Percentiles rank a stretch among this genome's conserved stretches.
phyloP scores from a whole-genome alignment of 1,139 yeast species.

The Meyerozyma smithsonii region DNA sequence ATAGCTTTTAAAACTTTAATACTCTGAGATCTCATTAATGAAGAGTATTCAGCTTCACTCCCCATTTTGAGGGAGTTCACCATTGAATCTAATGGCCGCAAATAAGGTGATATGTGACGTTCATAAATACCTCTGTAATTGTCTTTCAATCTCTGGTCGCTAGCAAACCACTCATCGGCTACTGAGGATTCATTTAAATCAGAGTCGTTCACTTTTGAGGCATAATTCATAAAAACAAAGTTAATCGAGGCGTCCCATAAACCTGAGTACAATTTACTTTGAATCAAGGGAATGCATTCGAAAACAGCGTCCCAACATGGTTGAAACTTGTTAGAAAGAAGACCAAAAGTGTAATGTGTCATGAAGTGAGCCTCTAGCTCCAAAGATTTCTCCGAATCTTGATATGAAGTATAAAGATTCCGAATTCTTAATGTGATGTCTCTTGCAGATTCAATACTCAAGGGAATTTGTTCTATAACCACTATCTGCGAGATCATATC shows the following conservation, averaged over 20 bases:
- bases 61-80: neutral
- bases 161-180: conserved; percentile 26
- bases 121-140: conserved; percentile 21
- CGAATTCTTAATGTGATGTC: conserved; percentile 71
- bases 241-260: neutral
- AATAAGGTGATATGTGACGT: conserved; percentile 19
- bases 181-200: conserved; percentile 15
- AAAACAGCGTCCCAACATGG: conserved; percentile 81
- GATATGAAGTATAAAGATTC: conserved; percentile 48
- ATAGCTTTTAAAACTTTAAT: conserved; percentile 47
- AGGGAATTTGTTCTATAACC: conserved; percentile 68
- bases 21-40: conserved; percentile 41
- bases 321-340: conserved; percentile 69
- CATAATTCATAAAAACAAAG: neutral
- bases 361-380: conserved; percentile 34
- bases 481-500: conserved; percentile 37
- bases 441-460: conserved; percentile 65
- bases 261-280: neutral
- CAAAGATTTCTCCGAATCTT: conserved; percentile 30
- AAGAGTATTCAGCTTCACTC: neutral
- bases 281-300: conserved; percentile 47
- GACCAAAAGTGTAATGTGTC: conserved; percentile 44
- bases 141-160: conserved; percentile 24
- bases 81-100: conserved; percentile 12
- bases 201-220: conserved; percentile 25